Evolutionary conservation across 106 monocot species (phyloP), one percentile per base, ranked within the genome.

Genomic region (Allium fistulosum): DNA sequence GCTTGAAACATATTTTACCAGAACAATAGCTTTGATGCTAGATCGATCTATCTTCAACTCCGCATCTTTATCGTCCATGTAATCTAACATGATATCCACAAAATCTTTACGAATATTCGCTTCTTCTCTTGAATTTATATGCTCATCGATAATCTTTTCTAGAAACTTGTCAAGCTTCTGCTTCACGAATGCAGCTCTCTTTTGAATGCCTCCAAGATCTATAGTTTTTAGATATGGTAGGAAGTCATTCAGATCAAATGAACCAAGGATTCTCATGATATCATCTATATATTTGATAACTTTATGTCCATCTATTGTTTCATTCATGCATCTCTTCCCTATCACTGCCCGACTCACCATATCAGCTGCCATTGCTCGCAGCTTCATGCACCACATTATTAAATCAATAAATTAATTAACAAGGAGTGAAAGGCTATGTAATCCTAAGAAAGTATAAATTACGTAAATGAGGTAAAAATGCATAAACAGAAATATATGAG

Each of bases 211-310:
- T 55, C 66, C 65, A 15, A 61, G 53, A n/a, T 86, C 86, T 11
- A 86, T 48, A 70, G 70, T 63, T 8, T 53, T 13, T 6, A 82
- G 13, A 5, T 18, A 48, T 0, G 76, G 77, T 7, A 87, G 45
- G 62, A 70, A 80, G 47, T 82, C 76, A 6, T 57, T 58, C 17
- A 76, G 17, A 11, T 69, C 60, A 17, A 76, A 69, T 7, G 69
- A 74, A 2, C 79, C 74, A 11, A 76, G 76, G 0, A 82, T 37
- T 59, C 13, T 71, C 75, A 76, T 79, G 27, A 82, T 45, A 58
- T 82, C 82, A 70, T 47, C n/a, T 17, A 82, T 69, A 67, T 79
- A 77, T 51, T 77, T 79, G 62, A 72, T 82, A 12, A 82, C 76
- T 60, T 74, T 27, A 0, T 8, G 8, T 7, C 53, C 67, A 14